Evolutionary conservation across 345 rosid genomes (phyloP), one percentile per base, ranked within the genome.

Genomic region (Microthlaspi erraticum): DNA sequence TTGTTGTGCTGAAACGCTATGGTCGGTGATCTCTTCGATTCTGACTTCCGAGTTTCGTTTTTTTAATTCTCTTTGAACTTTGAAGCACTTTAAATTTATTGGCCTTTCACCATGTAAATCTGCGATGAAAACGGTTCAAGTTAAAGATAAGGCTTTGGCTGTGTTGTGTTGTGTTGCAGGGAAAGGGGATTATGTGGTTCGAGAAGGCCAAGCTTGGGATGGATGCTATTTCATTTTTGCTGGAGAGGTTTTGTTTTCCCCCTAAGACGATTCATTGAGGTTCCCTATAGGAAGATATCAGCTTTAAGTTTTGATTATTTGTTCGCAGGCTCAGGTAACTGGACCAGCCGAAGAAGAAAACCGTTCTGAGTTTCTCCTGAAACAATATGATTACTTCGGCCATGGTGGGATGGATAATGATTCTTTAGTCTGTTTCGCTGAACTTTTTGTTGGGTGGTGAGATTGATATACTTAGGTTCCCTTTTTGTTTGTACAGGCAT

Each of bases 201-300:
- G 83, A 2, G 89, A 80, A 74, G 98, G 89, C 29, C 92, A 89
- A 72, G 53, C 71, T 65, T 91, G 89, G 60, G 88, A 91, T 73
- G 99, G 99, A 61, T 68, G 88, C 58, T 91, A 85, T 79, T 87
- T 94, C 56, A 81, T 94, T 13, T 94, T 92, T 82, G 85, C 85
- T 54, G 99, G 99, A 75, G 92, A 89, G 95, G 99, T 91, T 66
- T 72, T 79, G 72, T 26, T 29, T 55, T 60, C 34, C 71, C 64
- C 34, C 71, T 38, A 37, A 4, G n/a, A n/a, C 64, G 10, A 9
- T 64, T 10, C 14, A 2, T 60, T 26, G 10, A 33, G 31, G 8
- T 29, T 64, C 10, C 6, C 17, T 18, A 10, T 2, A 42, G 49
- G 18, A 60, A 14, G 8, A 17, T 6, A 44, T 70, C 39, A 52